Conservation (phyloP, 129 eudicot genomes). For the Scalesia atractyloides region DNA sequence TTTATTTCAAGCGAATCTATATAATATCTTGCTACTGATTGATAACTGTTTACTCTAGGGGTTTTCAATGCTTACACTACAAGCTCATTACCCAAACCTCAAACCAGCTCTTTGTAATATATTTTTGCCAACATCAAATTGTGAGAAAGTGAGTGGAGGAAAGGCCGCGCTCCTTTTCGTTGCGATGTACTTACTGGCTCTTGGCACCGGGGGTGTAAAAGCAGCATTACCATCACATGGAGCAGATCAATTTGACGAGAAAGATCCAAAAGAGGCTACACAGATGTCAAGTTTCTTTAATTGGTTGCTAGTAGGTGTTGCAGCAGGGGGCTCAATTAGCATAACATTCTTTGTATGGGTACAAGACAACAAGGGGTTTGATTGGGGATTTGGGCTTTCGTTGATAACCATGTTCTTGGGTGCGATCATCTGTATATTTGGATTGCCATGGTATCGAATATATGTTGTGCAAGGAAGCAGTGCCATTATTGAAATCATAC, state of each 20-base stretch:
- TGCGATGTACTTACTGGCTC: conserved; percentile 46
- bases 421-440: conserved; percentile 23
- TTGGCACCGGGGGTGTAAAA: conserved; percentile 53
- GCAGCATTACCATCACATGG: conserved; percentile 64
- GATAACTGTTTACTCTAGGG: conserved; percentile 36
- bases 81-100: conserved; percentile 59
- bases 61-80: conserved; percentile 53
- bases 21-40: background rate
- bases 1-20: background rate
- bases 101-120: conserved; percentile 54
- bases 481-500: conserved; percentile 52
- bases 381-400: conserved; percentile 47
- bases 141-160: conserved; percentile 42
- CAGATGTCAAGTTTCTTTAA: conserved; percentile 63
- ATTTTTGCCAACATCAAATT: conserved; percentile 33
- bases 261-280: conserved; percentile 49
- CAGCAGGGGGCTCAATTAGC: conserved; percentile 49
- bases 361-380: conserved; percentile 60
- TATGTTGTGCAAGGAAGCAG: conserved; percentile 52
- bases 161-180: conserved; percentile 45
- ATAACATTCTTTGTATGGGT: conserved; percentile 58
- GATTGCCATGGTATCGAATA: conserved; percentile 51
- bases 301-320: conserved; percentile 41
- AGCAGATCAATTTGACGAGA: conserved; percentile 64
- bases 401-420: conserved; percentile 48